These are phyloP conservation scores for Trichoderma virens DNA, from an alignment of 495 filamentous ascomycete genomes.

Conservation along the genomic window DNA sequence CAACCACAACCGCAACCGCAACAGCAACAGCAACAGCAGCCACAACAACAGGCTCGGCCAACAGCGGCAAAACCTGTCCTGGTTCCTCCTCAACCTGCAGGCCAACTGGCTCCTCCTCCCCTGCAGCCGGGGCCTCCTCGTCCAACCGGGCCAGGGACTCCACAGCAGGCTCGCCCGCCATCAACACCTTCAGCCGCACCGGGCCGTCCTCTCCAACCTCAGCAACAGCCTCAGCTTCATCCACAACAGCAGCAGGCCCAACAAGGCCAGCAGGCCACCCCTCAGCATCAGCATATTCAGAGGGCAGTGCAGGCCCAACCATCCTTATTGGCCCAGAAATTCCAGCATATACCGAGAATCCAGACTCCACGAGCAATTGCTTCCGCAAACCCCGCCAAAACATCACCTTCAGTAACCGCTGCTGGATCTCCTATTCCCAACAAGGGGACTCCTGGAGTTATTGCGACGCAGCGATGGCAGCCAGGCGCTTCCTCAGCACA, in stretches of 20 bases:
- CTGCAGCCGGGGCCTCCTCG: constrained; percentile 21
- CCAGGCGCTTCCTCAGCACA: constrained; percentile 21
- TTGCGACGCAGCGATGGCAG: not conserved
- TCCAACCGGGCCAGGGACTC: constrained; percentile 15
- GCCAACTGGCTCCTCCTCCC: constrained; percentile 29
- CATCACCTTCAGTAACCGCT: not conserved
- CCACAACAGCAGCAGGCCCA: constrained; percentile 4
- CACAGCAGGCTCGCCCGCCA: constrained; percentile 19
- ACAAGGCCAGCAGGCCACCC: not conserved
- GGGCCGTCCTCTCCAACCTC: constrained; percentile 12
- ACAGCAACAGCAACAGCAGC: constrained; percentile 14
- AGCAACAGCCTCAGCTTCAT: constrained; percentile 9
- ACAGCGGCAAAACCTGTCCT: constrained; percentile 23
- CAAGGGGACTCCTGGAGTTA: not conserved
- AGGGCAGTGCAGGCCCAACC: constrained; percentile 3
- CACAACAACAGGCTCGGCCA: constrained; percentile 19
- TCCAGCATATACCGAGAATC: constrained; percentile 11
- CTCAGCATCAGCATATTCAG: constrained; percentile 3
- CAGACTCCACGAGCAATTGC: constrained; percentile 3
- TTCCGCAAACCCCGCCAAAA: constrained; percentile 18
- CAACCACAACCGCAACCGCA: constrained; percentile 20
- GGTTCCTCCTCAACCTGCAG: constrained; percentile 29
- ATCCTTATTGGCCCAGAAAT: constrained; percentile 17
- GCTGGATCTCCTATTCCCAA: not conserved
- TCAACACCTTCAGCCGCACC: constrained; percentile 11